Percentiles rank a stretch among this genome's conserved stretches.
These are phyloP conservation scores for Blepharisma stoltei DNA, from an alignment of 73 alveolate genomes.

Conservation along the genomic window DNA sequence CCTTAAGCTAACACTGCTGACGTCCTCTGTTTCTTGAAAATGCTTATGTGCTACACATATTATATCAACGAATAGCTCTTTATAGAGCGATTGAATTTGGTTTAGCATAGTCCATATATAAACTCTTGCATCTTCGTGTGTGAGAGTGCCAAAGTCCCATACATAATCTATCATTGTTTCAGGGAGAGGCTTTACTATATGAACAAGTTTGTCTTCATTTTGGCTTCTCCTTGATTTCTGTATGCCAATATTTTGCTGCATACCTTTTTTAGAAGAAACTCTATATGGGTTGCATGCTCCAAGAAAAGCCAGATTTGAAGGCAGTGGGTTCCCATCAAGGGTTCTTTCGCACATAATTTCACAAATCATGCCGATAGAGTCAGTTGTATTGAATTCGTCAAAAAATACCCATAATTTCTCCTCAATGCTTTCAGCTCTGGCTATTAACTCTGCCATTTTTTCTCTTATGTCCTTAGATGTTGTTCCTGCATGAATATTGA, in stretches of 20 bases:
- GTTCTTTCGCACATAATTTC: conserved; percentile 58
- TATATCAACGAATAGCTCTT: conserved; percentile 35
- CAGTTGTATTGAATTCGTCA: conserved; percentile 70
- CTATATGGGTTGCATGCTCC: conserved; percentile 71
- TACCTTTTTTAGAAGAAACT: conserved; percentile 31
- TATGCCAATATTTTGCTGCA: conserved; percentile 52
- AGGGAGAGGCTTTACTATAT: conserved; percentile 71
- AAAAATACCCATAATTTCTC: conserved; percentile 62
- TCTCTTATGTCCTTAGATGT: conserved; percentile 52
- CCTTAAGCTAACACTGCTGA: conserved; percentile 64
- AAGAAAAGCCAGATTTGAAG: conserved; percentile 47
- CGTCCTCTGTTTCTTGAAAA: conserved; percentile 49
- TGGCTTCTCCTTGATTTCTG: conserved; percentile 38
- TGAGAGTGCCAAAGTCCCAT: conserved; percentile 61
- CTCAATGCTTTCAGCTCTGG: conserved; percentile 25
- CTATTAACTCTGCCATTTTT: conserved; percentile 39
- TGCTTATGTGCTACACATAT: conserved; percentile 48
- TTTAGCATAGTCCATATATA: conserved; percentile 53
- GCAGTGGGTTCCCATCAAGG: conserved; percentile 41
- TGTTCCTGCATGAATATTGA: conserved; percentile 73
- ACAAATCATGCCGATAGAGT: conserved; percentile 54
- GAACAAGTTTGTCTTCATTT: conserved; percentile 39
- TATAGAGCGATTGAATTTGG: conserved; percentile 1
- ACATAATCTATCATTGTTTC: conserved; percentile 56
- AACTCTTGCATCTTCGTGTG: conserved; percentile 44